phyloP scores from a whole-genome alignment of 2,329 filamentous ascomycete genomes.

The Ustulina deusta region DNA sequence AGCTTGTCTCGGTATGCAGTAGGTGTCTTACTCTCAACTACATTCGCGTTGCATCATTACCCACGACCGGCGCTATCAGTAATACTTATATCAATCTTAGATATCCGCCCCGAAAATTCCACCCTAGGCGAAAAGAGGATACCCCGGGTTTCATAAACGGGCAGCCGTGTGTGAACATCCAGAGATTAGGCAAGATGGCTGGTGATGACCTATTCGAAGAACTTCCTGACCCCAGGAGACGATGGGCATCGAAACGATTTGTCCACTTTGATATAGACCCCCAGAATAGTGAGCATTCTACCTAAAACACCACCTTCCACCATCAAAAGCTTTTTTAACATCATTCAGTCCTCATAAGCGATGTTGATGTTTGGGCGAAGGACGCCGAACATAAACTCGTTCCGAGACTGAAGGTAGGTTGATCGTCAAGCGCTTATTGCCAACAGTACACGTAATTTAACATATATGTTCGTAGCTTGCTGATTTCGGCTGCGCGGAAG shows the following conservation, averaged over 20 bases:
- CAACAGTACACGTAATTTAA: background rate
- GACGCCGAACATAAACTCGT: constrained; percentile 41
- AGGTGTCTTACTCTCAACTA: constrained; percentile 17
- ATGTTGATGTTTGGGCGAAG: constrained; percentile 26
- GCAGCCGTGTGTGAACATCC: background rate
- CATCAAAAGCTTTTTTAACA: background rate
- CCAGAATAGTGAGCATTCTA: constrained; percentile 38
- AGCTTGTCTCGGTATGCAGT: constrained; percentile 44
- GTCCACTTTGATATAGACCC: constrained; percentile 47
- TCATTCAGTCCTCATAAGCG: constrained; percentile 38
- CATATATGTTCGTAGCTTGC: constrained; percentile 32
- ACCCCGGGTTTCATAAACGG: background rate
- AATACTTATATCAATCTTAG: constrained; percentile 36
- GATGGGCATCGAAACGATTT: constrained; percentile 37
- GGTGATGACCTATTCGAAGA: constrained; percentile 41
- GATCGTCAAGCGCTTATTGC: background rate
- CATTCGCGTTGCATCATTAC: background rate
- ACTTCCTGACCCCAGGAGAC: constrained; percentile 27
- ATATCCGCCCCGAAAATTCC: constrained; percentile 45
- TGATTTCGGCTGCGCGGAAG: constrained; percentile 39
- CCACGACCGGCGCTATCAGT: background rate
- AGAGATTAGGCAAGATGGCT: constrained; percentile 26
- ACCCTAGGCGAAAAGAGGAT: constrained; percentile 34
- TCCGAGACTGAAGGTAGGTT: constrained; percentile 42
- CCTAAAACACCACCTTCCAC: no score